Evolutionary conservation across 2,329 filamentous ascomycete species (phyloP).

Genomic region (Penicillium sp.): DNA sequence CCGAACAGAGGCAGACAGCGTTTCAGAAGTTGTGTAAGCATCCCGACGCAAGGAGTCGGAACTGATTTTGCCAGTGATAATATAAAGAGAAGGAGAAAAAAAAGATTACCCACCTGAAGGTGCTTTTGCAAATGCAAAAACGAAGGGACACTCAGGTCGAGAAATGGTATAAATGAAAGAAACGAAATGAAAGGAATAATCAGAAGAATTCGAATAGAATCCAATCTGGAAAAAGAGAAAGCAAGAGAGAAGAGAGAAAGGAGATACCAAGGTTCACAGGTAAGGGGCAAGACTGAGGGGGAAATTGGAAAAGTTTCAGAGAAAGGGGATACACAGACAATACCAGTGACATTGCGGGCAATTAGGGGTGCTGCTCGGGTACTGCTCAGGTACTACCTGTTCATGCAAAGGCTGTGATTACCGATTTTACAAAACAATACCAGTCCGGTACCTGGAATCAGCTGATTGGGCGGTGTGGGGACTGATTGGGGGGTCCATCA

Average conservation of each 20-base stretch:
- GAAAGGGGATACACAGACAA: conserved; percentile 25
- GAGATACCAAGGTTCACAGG: conserved; percentile 12
- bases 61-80: background rate
- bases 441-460: background rate
- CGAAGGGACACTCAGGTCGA: too few species aligned
- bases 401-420: background rate
- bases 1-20: conserved; percentile 15
- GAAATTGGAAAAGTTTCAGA: conserved; percentile 27
- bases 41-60: conserved; percentile 21
- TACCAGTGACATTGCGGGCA: conserved; percentile 6
- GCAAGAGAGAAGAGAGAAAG: conserved; percentile 17
- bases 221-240: conserved; percentile 15
- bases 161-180: conserved; percentile 11
- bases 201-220: conserved; percentile 11
- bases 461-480: conserved; percentile 10
- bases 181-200: conserved; percentile 16
- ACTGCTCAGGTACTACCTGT: background rate
- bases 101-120: conserved; percentile 11
- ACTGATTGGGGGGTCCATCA: background rate
- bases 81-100: conserved; percentile 6
- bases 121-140: conserved; percentile 8
- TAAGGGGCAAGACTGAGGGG: conserved; percentile 25
- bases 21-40: conserved; percentile 25
- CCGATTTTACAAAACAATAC: conserved; percentile 3
- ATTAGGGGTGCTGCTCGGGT: background rate